Evolutionary conservation across 2,329 filamentous ascomycete species (phyloP).

Genomic region (Fusarium subtropicale): DNA sequence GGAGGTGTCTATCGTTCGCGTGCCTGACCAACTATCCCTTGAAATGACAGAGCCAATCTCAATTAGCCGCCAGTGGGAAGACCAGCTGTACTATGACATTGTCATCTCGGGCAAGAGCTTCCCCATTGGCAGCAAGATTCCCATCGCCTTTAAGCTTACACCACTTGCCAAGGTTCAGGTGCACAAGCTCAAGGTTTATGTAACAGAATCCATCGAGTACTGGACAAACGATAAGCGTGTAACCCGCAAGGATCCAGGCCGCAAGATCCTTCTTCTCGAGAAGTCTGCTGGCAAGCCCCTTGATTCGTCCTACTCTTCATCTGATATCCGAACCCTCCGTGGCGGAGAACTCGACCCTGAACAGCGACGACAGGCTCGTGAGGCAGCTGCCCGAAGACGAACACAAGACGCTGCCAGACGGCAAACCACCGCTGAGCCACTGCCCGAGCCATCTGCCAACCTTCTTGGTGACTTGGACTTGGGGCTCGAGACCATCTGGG

Average conservation of each 20-base stretch:
- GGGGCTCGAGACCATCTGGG: conserved; percentile 77
- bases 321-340: conserved; percentile 79
- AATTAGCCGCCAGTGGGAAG: conserved; percentile 93
- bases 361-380: conserved; percentile 61
- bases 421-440: conserved; percentile 53
- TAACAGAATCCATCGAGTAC: conserved; percentile 92
- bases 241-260: conserved; percentile 83
- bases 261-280: conserved; percentile 88
- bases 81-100: conserved; percentile 95
- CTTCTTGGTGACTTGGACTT: conserved; percentile 83
- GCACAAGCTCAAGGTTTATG: conserved; percentile 89
- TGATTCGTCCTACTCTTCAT: conserved; percentile 77
- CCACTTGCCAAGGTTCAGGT: conserved; percentile 93
- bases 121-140: conserved; percentile 85
- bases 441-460: conserved; percentile 72
- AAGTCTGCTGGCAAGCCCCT: conserved; percentile 85
- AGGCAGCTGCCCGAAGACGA: conserved; percentile 61
- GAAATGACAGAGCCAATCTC: conserved; percentile 95
- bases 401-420: conserved; percentile 64
- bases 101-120: conserved; percentile 97
- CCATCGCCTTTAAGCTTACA: conserved; percentile 93
- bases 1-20: conserved; percentile 85
- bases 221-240: conserved; percentile 88
- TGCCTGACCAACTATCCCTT: conserved; percentile 87
- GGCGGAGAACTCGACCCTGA: conserved; percentile 78